Percentiles rank a stretch among this genome's conserved stretches.
Evolutionary conservation across 2,329 filamentous ascomycete species (phyloP).

Genomic region (Aspergillus aculeatinus): DNA sequence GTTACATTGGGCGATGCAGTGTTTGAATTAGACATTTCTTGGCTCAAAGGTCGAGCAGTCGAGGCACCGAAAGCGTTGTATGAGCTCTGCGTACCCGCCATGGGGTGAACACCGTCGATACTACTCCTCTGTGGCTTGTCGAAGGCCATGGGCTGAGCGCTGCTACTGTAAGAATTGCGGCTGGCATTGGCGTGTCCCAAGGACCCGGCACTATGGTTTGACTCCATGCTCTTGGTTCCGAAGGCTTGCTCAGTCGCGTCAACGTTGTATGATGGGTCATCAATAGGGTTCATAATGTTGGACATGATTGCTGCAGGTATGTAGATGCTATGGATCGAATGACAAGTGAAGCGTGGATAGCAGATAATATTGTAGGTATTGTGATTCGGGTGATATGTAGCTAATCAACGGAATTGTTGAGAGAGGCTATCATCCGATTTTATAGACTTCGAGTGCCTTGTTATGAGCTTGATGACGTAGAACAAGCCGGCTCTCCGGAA

Average conservation of each 20-base stretch:
- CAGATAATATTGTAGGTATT: not conserved
- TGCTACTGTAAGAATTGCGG: not conserved
- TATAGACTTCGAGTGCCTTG: too few species aligned
- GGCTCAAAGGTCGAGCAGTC: not conserved
- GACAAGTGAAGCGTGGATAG: not conserved
- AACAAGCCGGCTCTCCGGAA: too few species aligned
- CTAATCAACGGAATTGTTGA: too few species aligned
- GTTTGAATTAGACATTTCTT: not conserved
- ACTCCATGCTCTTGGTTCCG: slow-evolving; percentile 2
- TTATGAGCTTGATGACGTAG: too few species aligned
- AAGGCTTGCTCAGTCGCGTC: not conserved
- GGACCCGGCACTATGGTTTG: not conserved
- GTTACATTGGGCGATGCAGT: not conserved
- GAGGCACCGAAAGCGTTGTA: not conserved
- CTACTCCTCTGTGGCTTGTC: not conserved
- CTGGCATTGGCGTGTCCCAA: not conserved
- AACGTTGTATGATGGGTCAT: slow-evolving; percentile 2
- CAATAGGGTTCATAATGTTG: slow-evolving; percentile 4
- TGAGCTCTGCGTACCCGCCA: not conserved
- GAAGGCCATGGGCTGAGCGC: not conserved
- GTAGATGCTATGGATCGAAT: not conserved
- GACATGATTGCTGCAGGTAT: not conserved
- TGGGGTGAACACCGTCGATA: not conserved
- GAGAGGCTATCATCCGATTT: too few species aligned
- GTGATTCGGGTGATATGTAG: not conserved